Evolutionary conservation across 1,139 yeast genomes (phyloP).

Genomic region (Suhomyces chickasaworum): DNA sequence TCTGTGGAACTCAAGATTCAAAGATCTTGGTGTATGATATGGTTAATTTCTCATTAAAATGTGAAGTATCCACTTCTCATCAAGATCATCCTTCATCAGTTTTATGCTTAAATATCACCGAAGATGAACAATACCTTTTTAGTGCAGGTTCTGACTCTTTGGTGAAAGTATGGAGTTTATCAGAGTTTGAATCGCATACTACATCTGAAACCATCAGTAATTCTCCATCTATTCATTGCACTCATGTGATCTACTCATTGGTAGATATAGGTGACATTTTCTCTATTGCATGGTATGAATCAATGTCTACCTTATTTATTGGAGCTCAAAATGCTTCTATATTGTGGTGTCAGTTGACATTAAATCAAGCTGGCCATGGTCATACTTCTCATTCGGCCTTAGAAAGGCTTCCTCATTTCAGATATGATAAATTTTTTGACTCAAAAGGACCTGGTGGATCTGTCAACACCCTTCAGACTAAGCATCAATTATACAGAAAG

Average conservation of each 20-base stretch:
- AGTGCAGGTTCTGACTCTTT: conserved; percentile 91
- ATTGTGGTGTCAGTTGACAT: conserved; percentile 59
- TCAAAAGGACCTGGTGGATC: conserved; percentile 84
- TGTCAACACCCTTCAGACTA: conserved; percentile 36
- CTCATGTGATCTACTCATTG: conserved; percentile 76
- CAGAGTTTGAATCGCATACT: conserved; percentile 6
- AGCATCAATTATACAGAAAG: conserved; percentile 31
- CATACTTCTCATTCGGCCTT: conserved; percentile 16
- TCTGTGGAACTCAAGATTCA: conserved; percentile 96
- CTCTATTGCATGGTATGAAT: conserved; percentile 71
- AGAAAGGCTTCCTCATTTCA: conserved; percentile 67
- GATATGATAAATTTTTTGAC: conserved; percentile 88
- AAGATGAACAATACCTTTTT: conserved; percentile 64
- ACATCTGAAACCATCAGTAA: background rate
- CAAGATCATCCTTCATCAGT: conserved; percentile 74
- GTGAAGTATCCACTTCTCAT: conserved; percentile 33
- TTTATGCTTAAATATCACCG: conserved; percentile 61
- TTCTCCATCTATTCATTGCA: conserved; percentile 27
- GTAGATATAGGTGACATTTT: conserved; percentile 94
- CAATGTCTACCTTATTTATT: conserved; percentile 63
- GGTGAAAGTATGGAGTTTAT: conserved; percentile 79
- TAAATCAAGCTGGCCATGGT: conserved; percentile 1
- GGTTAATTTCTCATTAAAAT: conserved; percentile 56
- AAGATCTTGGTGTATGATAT: conserved; percentile 72
- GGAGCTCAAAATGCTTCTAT: conserved; percentile 94